Conservation (phyloP, 2,329 filamentous ascomycete species). For the Colletotrichum brevisporum region DNA sequence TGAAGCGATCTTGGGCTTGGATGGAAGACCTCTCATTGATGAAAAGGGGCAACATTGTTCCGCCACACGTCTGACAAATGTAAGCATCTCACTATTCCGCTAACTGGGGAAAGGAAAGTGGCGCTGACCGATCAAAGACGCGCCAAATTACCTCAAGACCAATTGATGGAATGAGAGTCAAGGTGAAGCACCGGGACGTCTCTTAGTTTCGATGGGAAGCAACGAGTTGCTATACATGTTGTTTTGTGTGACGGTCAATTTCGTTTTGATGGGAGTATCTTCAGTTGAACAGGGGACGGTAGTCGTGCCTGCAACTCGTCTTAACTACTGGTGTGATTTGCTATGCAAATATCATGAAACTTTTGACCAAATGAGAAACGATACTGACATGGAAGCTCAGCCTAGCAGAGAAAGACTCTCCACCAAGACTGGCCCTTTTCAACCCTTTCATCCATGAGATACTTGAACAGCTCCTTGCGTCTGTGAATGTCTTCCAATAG, state of each 20-base stretch:
- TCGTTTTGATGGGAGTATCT: too few species aligned
- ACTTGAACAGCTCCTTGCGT: neutral
- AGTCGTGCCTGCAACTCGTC: neutral
- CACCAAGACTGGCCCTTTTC: constrained; percentile 8
- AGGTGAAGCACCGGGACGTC: constrained; percentile 29
- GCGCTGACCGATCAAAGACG: constrained; percentile 18
- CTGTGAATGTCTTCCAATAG: neutral
- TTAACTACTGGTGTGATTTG: too few species aligned
- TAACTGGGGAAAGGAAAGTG: too few species aligned
- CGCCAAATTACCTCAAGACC: constrained; percentile 42
- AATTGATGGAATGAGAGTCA: constrained; percentile 36
- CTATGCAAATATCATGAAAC: neutral
- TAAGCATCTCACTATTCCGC: constrained; percentile 11
- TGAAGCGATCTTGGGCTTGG: constrained; percentile 35
- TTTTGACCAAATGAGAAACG: too few species aligned
- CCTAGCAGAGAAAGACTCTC: neutral
- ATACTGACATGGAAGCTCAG: neutral
- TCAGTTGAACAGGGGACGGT: too few species aligned
- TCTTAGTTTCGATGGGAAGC: neutral
- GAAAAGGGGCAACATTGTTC: constrained; percentile 39
- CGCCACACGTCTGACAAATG: constrained; percentile 39
- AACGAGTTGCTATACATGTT: too few species aligned
- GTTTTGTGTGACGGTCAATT: too few species aligned
- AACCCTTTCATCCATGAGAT: neutral
- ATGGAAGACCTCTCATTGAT: constrained; percentile 35